Percentiles rank a stretch among this genome's conserved stretches.
phyloP scores from a whole-genome alignment of 2,329 filamentous ascomycete genomes.

The Elsinoe batatas region DNA sequence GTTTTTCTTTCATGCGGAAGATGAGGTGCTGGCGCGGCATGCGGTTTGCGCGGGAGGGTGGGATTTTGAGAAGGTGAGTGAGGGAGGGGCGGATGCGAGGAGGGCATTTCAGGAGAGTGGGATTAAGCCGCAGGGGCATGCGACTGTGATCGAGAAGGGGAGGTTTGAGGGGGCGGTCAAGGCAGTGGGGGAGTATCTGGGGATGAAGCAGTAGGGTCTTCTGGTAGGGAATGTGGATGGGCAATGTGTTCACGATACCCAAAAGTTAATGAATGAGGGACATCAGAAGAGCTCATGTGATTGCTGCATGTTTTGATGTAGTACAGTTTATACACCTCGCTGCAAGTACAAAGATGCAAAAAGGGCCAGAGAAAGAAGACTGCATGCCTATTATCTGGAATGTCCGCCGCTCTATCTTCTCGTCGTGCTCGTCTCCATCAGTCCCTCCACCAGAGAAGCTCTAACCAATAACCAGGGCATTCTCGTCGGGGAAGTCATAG shows the following conservation, averaged over 20 bases:
- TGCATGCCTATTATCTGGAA: conserved; percentile 9
- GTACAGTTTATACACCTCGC: conserved; percentile 14
- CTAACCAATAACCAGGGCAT: conserved; percentile 88
- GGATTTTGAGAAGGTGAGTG: conserved; percentile 70
- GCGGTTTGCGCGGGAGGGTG: conserved; percentile 61
- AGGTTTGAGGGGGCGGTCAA: conserved; percentile 70
- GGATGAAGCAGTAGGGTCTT: conserved; percentile 3
- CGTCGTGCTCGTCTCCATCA: background rate
- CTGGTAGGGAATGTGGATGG: background rate
- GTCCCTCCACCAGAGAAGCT: background rate
- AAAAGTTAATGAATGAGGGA: background rate
- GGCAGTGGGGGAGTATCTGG: conserved; percentile 63
- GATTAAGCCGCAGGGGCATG: conserved; percentile 69
- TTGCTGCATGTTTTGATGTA: conserved; percentile 4
- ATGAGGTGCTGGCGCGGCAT: conserved; percentile 75
- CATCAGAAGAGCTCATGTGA: background rate
- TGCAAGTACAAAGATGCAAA: conserved; percentile 5
- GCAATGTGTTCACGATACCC: background rate
- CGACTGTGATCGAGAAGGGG: conserved; percentile 74
- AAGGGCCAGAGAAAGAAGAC: conserved; percentile 10
- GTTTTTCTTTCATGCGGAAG: conserved; percentile 94
- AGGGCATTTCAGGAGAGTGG: conserved; percentile 90
- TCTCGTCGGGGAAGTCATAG: conserved; percentile 89
- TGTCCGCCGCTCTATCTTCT: background rate
- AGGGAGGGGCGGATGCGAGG: conserved; percentile 80